Percentiles rank a stretch among this genome's conserved stretches.
Evolutionary conservation across 352 stramenopile genomes (phyloP).

Genomic region (Thraustotheca clavata): DNA sequence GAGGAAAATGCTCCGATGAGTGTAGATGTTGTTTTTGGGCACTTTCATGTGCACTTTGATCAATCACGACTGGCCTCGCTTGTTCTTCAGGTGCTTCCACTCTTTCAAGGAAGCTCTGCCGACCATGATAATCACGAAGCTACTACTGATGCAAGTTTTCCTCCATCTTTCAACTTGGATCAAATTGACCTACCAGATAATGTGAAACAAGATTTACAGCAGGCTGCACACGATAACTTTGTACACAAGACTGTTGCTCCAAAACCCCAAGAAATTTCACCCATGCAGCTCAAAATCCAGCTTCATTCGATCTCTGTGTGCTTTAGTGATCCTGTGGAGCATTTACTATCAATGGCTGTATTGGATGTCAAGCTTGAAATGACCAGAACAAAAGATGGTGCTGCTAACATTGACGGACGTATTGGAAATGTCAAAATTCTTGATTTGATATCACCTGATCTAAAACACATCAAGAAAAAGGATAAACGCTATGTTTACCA

Average conservation of each 20-base stretch:
- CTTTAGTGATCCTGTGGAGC: conserved; percentile 61
- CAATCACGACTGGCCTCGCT: conserved; percentile 43
- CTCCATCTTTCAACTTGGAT: no score
- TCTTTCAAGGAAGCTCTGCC: neutral
- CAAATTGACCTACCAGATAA: no score
- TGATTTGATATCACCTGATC: conserved; percentile 32
- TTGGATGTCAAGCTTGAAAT: conserved; percentile 35
- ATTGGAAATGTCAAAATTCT: conserved; percentile 66
- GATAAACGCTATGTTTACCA: conserved; percentile 17
- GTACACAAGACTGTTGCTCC: conserved; percentile 20
- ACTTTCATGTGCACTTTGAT: conserved; percentile 77
- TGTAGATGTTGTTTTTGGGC: conserved; percentile 62
- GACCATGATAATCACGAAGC: no score
- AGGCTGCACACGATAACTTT: conserved; percentile 54
- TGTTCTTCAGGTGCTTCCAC: neutral
- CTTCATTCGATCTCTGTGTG: conserved; percentile 72
- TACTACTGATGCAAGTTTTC: no score
- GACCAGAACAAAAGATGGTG: conserved; percentile 22
- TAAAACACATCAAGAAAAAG: conserved; percentile 14
- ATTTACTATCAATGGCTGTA: conserved; percentile 55
- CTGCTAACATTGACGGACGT: conserved; percentile 22
- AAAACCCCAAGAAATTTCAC: conserved; percentile 7
- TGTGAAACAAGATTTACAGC: conserved; percentile 68
- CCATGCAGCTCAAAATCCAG: conserved; percentile 38
- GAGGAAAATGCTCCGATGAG: conserved; percentile 44